Base-by-base conservation (phyloP, 306 rosid species). In the Astragalus glycyphyllos region DNA sequence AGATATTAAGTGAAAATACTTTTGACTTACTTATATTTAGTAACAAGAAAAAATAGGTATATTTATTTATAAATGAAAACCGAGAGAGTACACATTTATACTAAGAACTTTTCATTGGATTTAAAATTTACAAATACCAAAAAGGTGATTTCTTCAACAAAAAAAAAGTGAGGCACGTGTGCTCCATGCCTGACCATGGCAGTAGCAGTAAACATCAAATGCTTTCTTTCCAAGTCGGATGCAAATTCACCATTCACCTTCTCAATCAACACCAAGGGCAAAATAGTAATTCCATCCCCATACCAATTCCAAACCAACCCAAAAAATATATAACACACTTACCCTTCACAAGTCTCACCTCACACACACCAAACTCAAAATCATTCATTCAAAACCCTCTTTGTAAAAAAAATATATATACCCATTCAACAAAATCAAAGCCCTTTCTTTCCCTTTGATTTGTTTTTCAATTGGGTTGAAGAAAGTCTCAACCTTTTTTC, bases 201-300 rank as follows among this genome's bases (percentile, higher is more conserved):
- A 49, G n/a, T 29, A 34, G 44, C 41, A 12, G 65, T 41, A 56
- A 68, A 63, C 66, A 31, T 11, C 14, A 68, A 46, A 56, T 6
- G 23, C 41, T 50, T 61, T 58, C 34, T 13, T 66, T 16, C 53
- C 48, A 16, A 5, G 10, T 34, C 40, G 8, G 15, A 35, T n/a
- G 23, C 58, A 17, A 60, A 26, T 45, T 44, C 12, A 42, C 46
- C 9, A 12, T 6, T 9, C 5, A 3, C 4, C 77, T 35, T 29
- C 8, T 0, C 1, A 67, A 16, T 29, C 12, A 0, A 1, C 50
- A 48, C 1, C 4, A 49, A 68, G 89, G 96, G 75, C 40, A 87
- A 5, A 63, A 55, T 0, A 0, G 96, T 86, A 78, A 84, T 45
- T 38, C 0, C 17, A 5, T 0, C 7, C 2, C 23, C 56, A 4